Base-by-base conservation (phyloP, 1,284 basidiomycete genomes). In the Tilletiopsis washingtonensis region DNA sequence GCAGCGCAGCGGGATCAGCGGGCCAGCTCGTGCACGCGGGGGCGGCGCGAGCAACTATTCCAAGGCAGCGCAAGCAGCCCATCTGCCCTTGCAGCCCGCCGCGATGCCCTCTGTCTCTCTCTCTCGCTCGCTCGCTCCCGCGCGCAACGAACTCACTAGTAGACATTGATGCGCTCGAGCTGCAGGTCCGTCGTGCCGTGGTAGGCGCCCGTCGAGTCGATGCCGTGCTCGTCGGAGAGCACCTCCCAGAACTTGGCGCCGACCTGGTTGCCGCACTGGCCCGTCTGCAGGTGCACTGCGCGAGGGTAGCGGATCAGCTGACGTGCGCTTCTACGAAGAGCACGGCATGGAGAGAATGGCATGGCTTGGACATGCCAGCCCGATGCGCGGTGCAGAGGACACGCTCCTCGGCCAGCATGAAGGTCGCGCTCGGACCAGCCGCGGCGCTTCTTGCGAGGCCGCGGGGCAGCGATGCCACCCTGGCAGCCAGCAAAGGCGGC, bases 221-320 rank as follows among this genome's bases (percentile, higher is more conserved):
- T 90, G 74, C 89, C 89, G 76, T 97, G 91, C 80, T 97, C 91
- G 76, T 96, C 90, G 55, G 89, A 91, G 74, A 97, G 61, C 68
- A 89, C 90, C 77, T 86, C 90, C 91, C 90, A 96, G 84, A 97
- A 96, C 78, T 94, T 94, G 80, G 88, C 86, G 85, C 71, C 71
- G 50, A 74, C 64, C 54, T 74, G 71, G 67, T 74, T 74, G 63
- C 71, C 71, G 59, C 71, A 74, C 60, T 74, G 71, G 56, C 66
- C 67, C 57, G 59, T 77, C 60, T 71, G 69, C 52, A 71, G 61
- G 57, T 71, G 69, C 50, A 71, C 69, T 34, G 29, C n/a, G 9
- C 29, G n/a, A n/a, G n/a, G n/a, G n/a, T n/a, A n/a, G n/a, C n/a
- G n/a, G n/a, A n/a, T n/a, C n/a, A n/a, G n/a, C n/a, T n/a, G n/a